These are phyloP conservation scores for Aspergillus quadrilineatus DNA, from an alignment of 2,329 filamentous ascomycete species.

Conservation along the genomic window DNA sequence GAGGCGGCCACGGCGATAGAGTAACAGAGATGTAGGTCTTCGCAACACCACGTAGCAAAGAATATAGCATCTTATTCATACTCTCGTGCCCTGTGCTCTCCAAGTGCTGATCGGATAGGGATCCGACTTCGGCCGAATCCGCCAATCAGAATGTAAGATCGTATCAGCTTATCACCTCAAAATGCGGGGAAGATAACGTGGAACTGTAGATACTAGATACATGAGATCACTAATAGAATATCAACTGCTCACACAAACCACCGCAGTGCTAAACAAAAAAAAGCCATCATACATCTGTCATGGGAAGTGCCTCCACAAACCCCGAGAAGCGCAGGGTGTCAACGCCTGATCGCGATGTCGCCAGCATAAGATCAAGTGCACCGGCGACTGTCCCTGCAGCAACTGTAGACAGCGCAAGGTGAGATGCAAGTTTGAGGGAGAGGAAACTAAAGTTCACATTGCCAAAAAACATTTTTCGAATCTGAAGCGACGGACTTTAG, in stretches of 20 bases:
- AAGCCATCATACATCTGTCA: not conserved
- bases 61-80: too few species aligned
- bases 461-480: conserved; percentile 6
- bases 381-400: conserved; percentile 2
- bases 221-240: too few species aligned
- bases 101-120: not conserved
- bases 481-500: not conserved
- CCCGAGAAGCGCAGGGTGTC: not conserved
- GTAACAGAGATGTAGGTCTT: not conserved
- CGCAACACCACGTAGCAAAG: too few species aligned
- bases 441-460: conserved; percentile 3
- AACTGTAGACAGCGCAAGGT: conserved; percentile 6
- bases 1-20: not conserved
- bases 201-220: not conserved
- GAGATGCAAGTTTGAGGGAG: conserved; percentile 6
- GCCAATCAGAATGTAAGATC: not conserved
- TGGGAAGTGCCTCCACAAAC: not conserved
- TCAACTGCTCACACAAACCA: too few species aligned
- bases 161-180: too few species aligned
- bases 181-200: not conserved
- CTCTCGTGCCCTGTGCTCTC: too few species aligned
- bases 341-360: conserved; percentile 4
- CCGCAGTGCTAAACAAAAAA: too few species aligned
- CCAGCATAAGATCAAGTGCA: conserved; percentile 11
- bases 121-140: not conserved